A percentile compares a stretch with the other conserved stretches of the same genome.
These are phyloP conservation scores for Sphagnum tenellum DNA, from an alignment of 225 moss, liverwort and hornwort genomes.

Conservation along the genomic window DNA sequence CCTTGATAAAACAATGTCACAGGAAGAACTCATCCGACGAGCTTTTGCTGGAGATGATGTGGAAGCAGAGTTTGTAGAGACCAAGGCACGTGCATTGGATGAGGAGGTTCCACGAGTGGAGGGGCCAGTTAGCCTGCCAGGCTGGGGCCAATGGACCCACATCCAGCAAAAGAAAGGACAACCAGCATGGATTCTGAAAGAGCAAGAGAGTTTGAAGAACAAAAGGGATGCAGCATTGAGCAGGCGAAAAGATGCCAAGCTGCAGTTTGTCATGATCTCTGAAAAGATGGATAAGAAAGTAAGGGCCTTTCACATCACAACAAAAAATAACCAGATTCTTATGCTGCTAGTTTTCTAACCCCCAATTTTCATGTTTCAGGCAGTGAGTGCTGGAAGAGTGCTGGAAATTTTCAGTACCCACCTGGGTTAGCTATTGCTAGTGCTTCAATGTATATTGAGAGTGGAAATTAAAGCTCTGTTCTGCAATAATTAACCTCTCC, in stretches of 20 bases:
- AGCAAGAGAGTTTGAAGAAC: conserved; percentile 50
- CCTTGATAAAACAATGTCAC: conserved; percentile 25
- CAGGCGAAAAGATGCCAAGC: conserved; percentile 69
- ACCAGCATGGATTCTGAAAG: conserved; percentile 50
- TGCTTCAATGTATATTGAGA: too few relatives aligned
- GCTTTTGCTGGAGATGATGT: conserved; percentile 99
- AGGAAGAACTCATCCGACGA: conserved; percentile 80
- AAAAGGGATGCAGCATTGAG: conserved; percentile 42
- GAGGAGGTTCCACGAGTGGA: conserved; percentile 54
- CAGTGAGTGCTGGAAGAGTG: too few relatives aligned
- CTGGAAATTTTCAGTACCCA: too few relatives aligned
- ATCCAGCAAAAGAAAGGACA: conserved; percentile 45
- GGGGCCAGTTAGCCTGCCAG: conserved; percentile 54
- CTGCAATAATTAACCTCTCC: too few relatives aligned
- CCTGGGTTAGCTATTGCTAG: too few relatives aligned
- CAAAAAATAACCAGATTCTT: too few relatives aligned
- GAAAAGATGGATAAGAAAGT: conserved; percentile 90
- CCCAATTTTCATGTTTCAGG: too few relatives aligned
- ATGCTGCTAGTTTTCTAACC: too few relatives aligned
- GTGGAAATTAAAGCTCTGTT: too few relatives aligned
- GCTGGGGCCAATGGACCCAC: conserved; percentile 96
- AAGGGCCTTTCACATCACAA: background rate
- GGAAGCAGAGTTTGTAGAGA: conserved; percentile 76
- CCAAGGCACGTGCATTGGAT: conserved; percentile 62
- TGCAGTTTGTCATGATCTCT: conserved; percentile 82